These are phyloP conservation scores for Phytophthora pistaciae DNA, from an alignment of 352 stramenopile genomes.

Conservation along the genomic window DNA sequence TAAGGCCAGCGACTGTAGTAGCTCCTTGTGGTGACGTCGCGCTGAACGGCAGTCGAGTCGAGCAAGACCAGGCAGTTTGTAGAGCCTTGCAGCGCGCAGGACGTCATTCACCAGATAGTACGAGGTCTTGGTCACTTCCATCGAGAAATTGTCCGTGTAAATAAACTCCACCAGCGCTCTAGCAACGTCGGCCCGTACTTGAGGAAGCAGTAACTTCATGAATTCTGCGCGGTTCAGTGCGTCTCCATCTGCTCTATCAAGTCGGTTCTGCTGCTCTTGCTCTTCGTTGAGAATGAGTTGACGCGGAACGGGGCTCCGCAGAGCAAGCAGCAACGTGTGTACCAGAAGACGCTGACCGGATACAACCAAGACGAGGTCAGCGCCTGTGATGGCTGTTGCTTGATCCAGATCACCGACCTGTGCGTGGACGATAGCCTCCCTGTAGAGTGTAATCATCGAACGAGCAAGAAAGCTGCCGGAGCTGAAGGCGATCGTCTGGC, in stretches of 20 bases:
- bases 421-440: slow-evolving; percentile 14
- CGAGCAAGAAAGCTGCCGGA: slow-evolving; percentile 60
- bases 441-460: slow-evolving; percentile 49
- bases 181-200: slow-evolving; percentile 62
- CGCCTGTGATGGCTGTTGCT: slow-evolving; percentile 3
- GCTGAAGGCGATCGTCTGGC: slow-evolving; percentile 53
- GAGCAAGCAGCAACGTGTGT: slow-evolving; percentile 71
- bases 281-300: slow-evolving; percentile 67
- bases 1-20: too few species aligned
- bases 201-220: slow-evolving; percentile 62
- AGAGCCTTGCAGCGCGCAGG: slow-evolving; percentile 52
- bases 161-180: slow-evolving; percentile 71
- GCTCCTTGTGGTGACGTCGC: too few species aligned
- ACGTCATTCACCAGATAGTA: slow-evolving; percentile 74
- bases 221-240: background rate
- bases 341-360: slow-evolving; percentile 47
- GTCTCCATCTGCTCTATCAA: slow-evolving; percentile 4
- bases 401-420: slow-evolving; percentile 4
- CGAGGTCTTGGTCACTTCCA: slow-evolving; percentile 41
- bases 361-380: slow-evolving; percentile 62
- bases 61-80: slow-evolving; percentile 49
- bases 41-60: slow-evolving; percentile 51
- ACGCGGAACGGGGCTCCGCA: slow-evolving; percentile 57
- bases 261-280: slow-evolving; percentile 19
- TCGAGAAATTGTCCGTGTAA: slow-evolving; percentile 74